These are phyloP conservation scores for Nothophoma quercina DNA, from an alignment of 2,329 filamentous ascomycete species.

Conservation along the genomic window DNA sequence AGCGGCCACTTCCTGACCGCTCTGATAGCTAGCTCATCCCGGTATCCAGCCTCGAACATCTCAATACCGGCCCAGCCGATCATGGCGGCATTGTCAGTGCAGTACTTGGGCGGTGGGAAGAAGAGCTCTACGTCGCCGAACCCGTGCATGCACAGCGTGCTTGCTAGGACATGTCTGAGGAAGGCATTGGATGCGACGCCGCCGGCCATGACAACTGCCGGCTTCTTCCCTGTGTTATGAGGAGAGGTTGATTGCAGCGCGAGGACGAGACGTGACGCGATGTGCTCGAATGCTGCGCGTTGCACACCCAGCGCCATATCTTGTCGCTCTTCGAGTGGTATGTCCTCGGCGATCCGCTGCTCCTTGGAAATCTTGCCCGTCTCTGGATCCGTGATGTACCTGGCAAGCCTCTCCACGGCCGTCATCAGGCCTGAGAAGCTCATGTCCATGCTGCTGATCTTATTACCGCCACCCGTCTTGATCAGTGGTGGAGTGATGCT, in stretches of 20 bases:
- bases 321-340: constrained; percentile 68
- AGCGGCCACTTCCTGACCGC: constrained; percentile 50
- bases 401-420: constrained; percentile 66
- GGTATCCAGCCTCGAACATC: constrained; percentile 82
- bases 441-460: constrained; percentile 44
- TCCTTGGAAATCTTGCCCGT: constrained; percentile 40
- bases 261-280: constrained; percentile 76
- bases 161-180: constrained; percentile 70
- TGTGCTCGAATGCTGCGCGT: constrained; percentile 85
- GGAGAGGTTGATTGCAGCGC: constrained; percentile 69
- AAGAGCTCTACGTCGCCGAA: constrained; percentile 67
- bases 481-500: constrained; percentile 71
- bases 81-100: constrained; percentile 98
- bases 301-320: constrained; percentile 76
- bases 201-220: constrained; percentile 81
- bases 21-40: constrained; percentile 36
- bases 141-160: constrained; percentile 72
- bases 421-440: constrained; percentile 75
- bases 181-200: constrained; percentile 89
- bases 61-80: constrained; percentile 93
- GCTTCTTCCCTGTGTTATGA: not conserved
- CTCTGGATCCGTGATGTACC: constrained; percentile 44
- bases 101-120: constrained; percentile 78
- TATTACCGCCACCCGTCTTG: constrained; percentile 50
- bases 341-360: constrained; percentile 43